These are phyloP conservation scores for Apiospora koreana DNA, from an alignment of 2,329 filamentous ascomycete genomes.

Conservation along the genomic window DNA sequence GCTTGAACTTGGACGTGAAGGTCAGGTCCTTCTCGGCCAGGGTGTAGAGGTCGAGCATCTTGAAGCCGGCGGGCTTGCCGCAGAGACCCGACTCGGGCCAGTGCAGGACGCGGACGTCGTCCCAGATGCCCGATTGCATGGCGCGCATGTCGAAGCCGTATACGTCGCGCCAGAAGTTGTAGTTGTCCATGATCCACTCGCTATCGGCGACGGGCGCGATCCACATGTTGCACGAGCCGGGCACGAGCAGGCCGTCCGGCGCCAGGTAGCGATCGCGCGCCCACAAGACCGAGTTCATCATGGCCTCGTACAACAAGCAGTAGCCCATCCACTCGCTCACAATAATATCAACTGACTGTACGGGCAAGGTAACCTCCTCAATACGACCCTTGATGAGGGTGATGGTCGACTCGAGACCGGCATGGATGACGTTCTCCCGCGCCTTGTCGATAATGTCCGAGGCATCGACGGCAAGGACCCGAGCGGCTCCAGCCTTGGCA, in stretches of 20 bases:
- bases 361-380: conserved; percentile 79
- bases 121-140: conserved; percentile 81
- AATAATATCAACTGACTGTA: conserved; percentile 86
- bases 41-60: conserved; percentile 75
- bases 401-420: conserved; percentile 72
- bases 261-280: conserved; percentile 85
- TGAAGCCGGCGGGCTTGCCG: conserved; percentile 65
- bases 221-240: conserved; percentile 81
- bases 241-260: conserved; percentile 79
- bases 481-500: conserved; percentile 82
- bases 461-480: conserved; percentile 90
- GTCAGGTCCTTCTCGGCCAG: conserved; percentile 71
- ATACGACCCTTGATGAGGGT: conserved; percentile 83
- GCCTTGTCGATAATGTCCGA: conserved; percentile 88
- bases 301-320: conserved; percentile 88
- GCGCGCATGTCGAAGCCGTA: conserved; percentile 94
- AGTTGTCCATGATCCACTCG: conserved; percentile 75
- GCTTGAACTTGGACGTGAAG: conserved; percentile 70
- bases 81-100: conserved; percentile 63
- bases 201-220: conserved; percentile 78
- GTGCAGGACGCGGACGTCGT: conserved; percentile 78
- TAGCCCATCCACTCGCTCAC: conserved; percentile 99
- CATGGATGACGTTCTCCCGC: conserved; percentile 79
- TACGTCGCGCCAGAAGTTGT: conserved; percentile 86
- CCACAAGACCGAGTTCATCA: conserved; percentile 90